Conservation (phyloP, 768 basidiomycete genomes). For the Pleurotus tuber-regium region DNA sequence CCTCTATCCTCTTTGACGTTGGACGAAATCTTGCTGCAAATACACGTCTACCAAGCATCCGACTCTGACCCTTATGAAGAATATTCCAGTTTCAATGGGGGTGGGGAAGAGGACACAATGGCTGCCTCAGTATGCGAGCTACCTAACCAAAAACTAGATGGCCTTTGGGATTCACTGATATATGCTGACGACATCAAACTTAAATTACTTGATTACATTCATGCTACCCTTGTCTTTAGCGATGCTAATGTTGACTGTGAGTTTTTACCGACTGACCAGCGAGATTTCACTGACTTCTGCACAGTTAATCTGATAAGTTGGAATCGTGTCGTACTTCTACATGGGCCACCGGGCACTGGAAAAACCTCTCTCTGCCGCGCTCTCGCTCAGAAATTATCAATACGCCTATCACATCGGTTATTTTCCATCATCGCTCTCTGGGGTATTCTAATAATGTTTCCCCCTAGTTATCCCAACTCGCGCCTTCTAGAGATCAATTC, state of each 20-base stretch:
- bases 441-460: neutral
- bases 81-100: slow-evolving; percentile 55
- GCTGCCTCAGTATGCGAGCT: slow-evolving; percentile 90
- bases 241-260: slow-evolving; percentile 83
- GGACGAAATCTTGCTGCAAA: slow-evolving; percentile 62
- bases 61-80: slow-evolving; percentile 71
- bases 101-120: slow-evolving; percentile 58
- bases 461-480: slow-evolving; percentile 73
- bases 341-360: slow-evolving; percentile 97
- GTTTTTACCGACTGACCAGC: slow-evolving; percentile 28
- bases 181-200: slow-evolving; percentile 83
- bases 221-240: slow-evolving; percentile 90
- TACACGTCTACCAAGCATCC: slow-evolving; percentile 86
- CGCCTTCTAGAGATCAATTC: slow-evolving; percentile 97
- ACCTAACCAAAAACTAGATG: slow-evolving; percentile 81
- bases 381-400: slow-evolving; percentile 91
- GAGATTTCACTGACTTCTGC: too few species aligned
- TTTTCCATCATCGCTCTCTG: slow-evolving; percentile 15
- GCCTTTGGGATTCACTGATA: slow-evolving; percentile 90
- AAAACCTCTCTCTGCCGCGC: slow-evolving; percentile 96
- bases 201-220: slow-evolving; percentile 89
- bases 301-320: slow-evolving; percentile 88
- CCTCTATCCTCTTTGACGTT: slow-evolving; percentile 50
- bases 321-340: slow-evolving; percentile 93
- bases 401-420: slow-evolving; percentile 83